Evolutionary conservation across 2,329 filamentous ascomycete species (phyloP).

Genomic region (Colletotrichum abscissum): DNA sequence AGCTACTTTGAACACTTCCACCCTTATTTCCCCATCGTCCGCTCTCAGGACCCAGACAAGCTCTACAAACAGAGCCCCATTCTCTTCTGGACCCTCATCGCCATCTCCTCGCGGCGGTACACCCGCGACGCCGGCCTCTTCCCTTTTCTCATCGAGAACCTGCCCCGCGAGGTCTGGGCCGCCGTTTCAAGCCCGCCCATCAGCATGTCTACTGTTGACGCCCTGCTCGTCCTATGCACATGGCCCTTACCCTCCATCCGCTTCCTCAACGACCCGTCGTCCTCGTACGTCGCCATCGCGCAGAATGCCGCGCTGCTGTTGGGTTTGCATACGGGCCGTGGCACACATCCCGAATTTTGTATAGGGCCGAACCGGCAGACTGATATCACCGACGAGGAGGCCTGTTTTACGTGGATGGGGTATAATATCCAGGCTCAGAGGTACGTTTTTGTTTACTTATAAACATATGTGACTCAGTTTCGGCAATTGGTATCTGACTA

Average conservation of each 20-base stretch:
- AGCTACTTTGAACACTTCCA: conserved; percentile 66
- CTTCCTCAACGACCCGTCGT: conserved; percentile 62
- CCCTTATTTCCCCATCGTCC: conserved; percentile 63
- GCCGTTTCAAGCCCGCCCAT: conserved; percentile 55
- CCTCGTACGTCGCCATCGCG: conserved; percentile 58
- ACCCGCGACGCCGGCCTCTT: conserved; percentile 55
- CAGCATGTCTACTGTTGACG: conserved; percentile 61
- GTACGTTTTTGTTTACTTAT: conserved; percentile 28
- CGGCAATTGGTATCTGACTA: conserved; percentile 24
- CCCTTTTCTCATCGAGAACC: conserved; percentile 57
- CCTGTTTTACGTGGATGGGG: conserved; percentile 63
- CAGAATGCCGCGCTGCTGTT: conserved; percentile 60
- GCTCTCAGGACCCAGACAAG: conserved; percentile 60
- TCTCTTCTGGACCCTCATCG: conserved; percentile 67
- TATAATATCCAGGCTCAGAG: conserved; percentile 64
- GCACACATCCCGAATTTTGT: conserved; percentile 60
- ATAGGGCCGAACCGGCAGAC: conserved; percentile 54
- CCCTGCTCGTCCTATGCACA: conserved; percentile 61
- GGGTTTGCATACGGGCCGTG: conserved; percentile 64
- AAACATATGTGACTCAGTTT: too few relatives aligned
- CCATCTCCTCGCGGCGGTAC: conserved; percentile 61
- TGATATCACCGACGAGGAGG: conserved; percentile 62
- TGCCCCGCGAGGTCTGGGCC: conserved; percentile 58
- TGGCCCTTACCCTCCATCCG: conserved; percentile 64
- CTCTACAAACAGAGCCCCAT: conserved; percentile 59